Base-by-base conservation (phyloP, 352 stramenopile genomes). In the Phytopythium mirpurense region DNA sequence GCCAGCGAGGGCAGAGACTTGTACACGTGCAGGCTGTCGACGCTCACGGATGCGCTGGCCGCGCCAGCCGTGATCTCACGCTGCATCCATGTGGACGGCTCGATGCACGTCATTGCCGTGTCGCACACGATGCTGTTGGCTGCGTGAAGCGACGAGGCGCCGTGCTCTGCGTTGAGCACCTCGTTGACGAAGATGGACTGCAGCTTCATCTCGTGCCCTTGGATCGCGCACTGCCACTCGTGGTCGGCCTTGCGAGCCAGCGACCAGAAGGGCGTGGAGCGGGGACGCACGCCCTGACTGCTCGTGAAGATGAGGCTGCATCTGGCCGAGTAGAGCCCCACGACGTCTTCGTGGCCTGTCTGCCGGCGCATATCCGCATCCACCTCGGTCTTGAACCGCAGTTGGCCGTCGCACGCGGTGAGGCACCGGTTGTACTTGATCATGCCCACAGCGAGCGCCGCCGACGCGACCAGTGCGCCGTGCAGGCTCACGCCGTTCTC, bases 161-260 rank as follows among this genome's bases (percentile, higher is more conserved):
- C 44, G 45, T 71, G 72, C 23, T 72, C 68, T 7, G 62, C 66
- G 23, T 80, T 72, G 15, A 84, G 66, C 43, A 67, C 70, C 59
- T 87, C 76, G 45, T 87, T 75, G 18, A 81, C 67, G 51, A 74
- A 87, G 14, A 83, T 65, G 7, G 68, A 76, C 61, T 87, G 76
- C 40, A 86, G 63, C 50, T 79, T 78, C 50, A 84, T 59, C 52
- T 86, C 75, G 53, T 84, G 75, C n/a, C 67, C 58, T 12, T 79
- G 47, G 12, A 76, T 35, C 18, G 65, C 47, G 24, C 66, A 74
- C 27, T 71, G 54, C 29, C 63, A 70, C 44, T 87, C 76, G 43
- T 68, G 67, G 11, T 85, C 72, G n/a, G 71, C 67, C 43, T 70
- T 69, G 19, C 73, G 68, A 9, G 71, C 73, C 3, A 85, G 43